Evolutionary conservation across 306 rosid species (phyloP), one percentile per base, ranked within the genome.

Genomic region (Citrullus colocynthis): DNA sequence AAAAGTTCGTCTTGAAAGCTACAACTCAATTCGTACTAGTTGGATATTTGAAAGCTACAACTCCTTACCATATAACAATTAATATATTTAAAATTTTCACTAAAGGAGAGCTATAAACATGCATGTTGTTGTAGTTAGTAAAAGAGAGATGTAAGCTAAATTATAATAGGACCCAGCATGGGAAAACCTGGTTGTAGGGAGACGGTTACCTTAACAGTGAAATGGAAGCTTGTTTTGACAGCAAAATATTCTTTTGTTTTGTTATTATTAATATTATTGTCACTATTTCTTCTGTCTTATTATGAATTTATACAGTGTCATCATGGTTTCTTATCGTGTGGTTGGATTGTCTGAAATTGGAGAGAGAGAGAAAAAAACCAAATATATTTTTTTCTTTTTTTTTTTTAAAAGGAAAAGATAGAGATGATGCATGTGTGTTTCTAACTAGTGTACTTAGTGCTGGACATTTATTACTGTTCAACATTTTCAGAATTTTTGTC

Each of bases 261-360:
- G 13, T 49, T 71, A 42, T 6, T n/a, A 45, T 44, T 72, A 28
- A 13, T 70, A 70, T 61, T 45, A 21, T 71, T 48, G 5, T 41
- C 10, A 14, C 32, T 48, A 8, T 71, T 71, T 28, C 6, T 52
- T 72, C 58, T 74, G 34, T 13, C 45, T 73, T 52, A 17, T 48
- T 74, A 9, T 28, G 28, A 72, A 49, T 21, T 21, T 70, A 70
- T 70, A 44, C 44, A 72, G 17, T 49, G 77, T 49, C 60, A 70
- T 70, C 39, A 70, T 70, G 76, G 1, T 69, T 69, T 69, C 75
- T 21, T 69, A 69, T 69, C 55, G 75, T 20, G 55, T 70, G 57
- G 76, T 70, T 70, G 76, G 76, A 13, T 70, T 70, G 6, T 67
- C 34, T 67, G 34, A 66, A 66, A 37, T 39, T 9, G 16, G 30